These are phyloP conservation scores for Fennellomyces sp. DNA, from an alignment of 371 early-diverging fungal species.

Conservation along the genomic window DNA sequence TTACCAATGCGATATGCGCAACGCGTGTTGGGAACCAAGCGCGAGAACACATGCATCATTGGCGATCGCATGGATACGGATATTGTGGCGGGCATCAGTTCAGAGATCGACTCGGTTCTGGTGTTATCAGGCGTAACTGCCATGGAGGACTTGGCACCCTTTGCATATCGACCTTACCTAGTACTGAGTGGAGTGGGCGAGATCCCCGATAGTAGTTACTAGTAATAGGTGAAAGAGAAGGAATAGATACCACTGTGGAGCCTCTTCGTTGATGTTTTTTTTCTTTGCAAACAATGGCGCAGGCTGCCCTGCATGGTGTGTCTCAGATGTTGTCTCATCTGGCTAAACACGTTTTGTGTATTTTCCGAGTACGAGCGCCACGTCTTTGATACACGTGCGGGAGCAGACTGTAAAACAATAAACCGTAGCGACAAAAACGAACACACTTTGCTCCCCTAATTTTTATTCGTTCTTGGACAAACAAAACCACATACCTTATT, in stretches of 20 bases:
- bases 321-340: not conserved
- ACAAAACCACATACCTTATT: not conserved
- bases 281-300: not conserved
- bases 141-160: constrained; percentile 44
- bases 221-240: too few species aligned
- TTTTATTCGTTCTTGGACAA: not conserved
- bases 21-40: constrained; percentile 57
- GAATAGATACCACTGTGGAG: too few species aligned
- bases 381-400: too few species aligned
- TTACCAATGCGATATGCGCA: constrained; percentile 70
- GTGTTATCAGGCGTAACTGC: constrained; percentile 66
- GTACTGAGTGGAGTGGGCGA: constrained; percentile 64
- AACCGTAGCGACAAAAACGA: not conserved
- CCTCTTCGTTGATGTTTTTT: too few species aligned
- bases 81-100: constrained; percentile 56
- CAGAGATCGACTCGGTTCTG: constrained; percentile 66
- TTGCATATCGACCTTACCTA: constrained; percentile 62
- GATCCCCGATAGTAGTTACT: too few species aligned
- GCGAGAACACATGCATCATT: constrained; percentile 69
- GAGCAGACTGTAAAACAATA: too few species aligned
- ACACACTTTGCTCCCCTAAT: not conserved
- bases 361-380: not conserved
- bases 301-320: not conserved
- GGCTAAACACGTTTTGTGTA: not conserved
- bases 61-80: constrained; percentile 78